Evolutionary conservation across 441 rosid species (phyloP), one percentile per base, ranked within the genome.

Genomic region (Arabidopsis lyrata): DNA sequence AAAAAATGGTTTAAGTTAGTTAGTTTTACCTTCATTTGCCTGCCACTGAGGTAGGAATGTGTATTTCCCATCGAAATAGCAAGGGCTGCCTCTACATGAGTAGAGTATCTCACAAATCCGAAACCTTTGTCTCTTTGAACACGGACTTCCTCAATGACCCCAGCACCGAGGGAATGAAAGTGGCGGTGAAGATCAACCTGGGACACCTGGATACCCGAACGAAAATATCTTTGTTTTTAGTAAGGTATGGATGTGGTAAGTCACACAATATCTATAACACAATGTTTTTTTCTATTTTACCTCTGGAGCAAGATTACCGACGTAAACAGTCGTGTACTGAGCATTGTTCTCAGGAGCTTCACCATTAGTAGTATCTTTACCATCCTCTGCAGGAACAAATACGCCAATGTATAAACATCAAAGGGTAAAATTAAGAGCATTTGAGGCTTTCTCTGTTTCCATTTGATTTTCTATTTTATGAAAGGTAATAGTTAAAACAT

Each of bases 21-120:
- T 47, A 8, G 56, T 65, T 55, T 54, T 48, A 96, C 99, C 97
- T 96, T 96, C 70, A 93, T 89, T 82, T 83, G 99, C 80, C 88
- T 90, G 72, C 99, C 97, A 82, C 75, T 83, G 10, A 96, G 87
- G 77, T 73, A 77, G 10, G 97, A 90, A 75, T 87, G 97, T 29
- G 89, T 62, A 44, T 91, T 96, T 56, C 98, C 83, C 80, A 83
- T 65, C 77, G 81, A 84, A 67, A 83, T 83, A 60, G 83, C 86
- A 47, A 77, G 71, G 11, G 84, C 83, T 6, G 86, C 84, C 64
- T 81, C 86, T 22, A 10, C 74, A 36, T 83, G 86, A 47, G 84
- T 78, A 65, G 76, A 78, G 76, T 81, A 83, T 78, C 86, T 78
- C 24, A 83, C 79, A 78, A 83, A 83, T 39, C 84, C 86, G 44